Conservation (phyloP, 1,284 basidiomycete genomes). For the Neonothopanus nambi region DNA sequence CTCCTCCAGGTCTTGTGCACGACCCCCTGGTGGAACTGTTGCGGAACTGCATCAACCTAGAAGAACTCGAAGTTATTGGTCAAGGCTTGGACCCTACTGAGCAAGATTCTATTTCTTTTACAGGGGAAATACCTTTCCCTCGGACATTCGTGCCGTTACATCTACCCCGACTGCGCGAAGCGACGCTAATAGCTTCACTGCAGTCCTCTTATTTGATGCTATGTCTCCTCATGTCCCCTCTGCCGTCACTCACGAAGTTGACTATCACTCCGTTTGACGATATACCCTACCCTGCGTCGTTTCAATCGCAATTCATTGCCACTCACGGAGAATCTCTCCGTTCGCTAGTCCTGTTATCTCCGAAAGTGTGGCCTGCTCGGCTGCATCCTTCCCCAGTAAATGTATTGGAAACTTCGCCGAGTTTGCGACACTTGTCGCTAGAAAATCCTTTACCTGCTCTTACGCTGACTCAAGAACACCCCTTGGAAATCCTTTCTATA, state of each 20-base stretch:
- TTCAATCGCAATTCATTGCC: slow-evolving; percentile 61
- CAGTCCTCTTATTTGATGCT: slow-evolving; percentile 65
- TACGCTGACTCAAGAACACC: slow-evolving; percentile 35
- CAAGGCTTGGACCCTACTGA: slow-evolving; percentile 55
- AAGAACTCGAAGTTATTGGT: slow-evolving; percentile 66
- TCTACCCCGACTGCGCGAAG: slow-evolving; percentile 60
- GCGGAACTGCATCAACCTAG: slow-evolving; percentile 55
- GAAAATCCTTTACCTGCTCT: slow-evolving; percentile 63
- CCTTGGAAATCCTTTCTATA: slow-evolving; percentile 68
- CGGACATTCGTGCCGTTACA: slow-evolving; percentile 41
- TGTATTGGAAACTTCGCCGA: slow-evolving; percentile 56
- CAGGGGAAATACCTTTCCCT: slow-evolving; percentile 27
- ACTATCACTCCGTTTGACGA: slow-evolving; percentile 77
- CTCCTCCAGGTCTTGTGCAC: slow-evolving; percentile 28
- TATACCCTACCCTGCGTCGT: slow-evolving; percentile 53
- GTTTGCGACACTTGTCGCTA: slow-evolving; percentile 64
- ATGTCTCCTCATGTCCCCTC: slow-evolving; percentile 56
- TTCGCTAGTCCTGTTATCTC: slow-evolving; percentile 68
- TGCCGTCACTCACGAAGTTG: slow-evolving; percentile 68
- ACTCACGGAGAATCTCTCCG: slow-evolving; percentile 61
- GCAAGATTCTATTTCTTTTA: slow-evolving; percentile 35
- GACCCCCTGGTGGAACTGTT: slow-evolving; percentile 60
- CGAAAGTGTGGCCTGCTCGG: slow-evolving; percentile 69
- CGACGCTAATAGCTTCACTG: slow-evolving; percentile 64
- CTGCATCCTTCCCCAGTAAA: slow-evolving; percentile 58